Evolutionary conservation across 129 eudicot genomes (phyloP), one percentile per base, ranked within the genome.

Genomic region (Lonicera japonica): DNA sequence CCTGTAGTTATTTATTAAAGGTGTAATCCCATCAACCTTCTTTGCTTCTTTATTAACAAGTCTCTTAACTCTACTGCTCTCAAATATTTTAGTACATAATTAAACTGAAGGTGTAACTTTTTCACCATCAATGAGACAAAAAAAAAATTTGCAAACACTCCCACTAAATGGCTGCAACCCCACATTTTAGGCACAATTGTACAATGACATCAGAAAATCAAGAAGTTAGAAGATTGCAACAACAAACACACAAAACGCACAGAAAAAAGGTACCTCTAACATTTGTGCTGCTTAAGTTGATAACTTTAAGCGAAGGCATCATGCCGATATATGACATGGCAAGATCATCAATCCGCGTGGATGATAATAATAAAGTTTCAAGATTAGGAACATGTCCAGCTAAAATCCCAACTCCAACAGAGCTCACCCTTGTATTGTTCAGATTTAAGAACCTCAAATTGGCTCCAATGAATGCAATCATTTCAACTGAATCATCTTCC

Each of bases 351-450:
- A 55, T 71, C 18, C 77, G 63, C 25, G 99, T 88, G 74, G 68
- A 60, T 65, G 88, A 69, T 59, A 94, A 60, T 10, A 75, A 70
- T 57, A 94, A 21, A 20, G 77, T 77, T 77, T 88, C 95, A 59
- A 94, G 96, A 53, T 81, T 67, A 10, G 94, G 85, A 78, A 85
- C 85, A 62, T 73, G 74, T 36, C 96, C 96, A 54, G 86, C 86
- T 70, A 94, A 70, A 59, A 64, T 55, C 12, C 72, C 85, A 54
- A 94, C 60, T 56, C 99, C 99, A 11, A 71, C 73, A 50, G 96
- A 85, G 70, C 81, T 82, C 72, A 94, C 70, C 81, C 71, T 79
- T 18, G 96, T 88, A 59, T 77, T 70, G 78, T 74, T 80, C 39
- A 94, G 79, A 75, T 83, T 88, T 67, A 94, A 68, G 53, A 71